Conservation (phyloP, 169 alveolate species). For the Babesia bovis region DNA sequence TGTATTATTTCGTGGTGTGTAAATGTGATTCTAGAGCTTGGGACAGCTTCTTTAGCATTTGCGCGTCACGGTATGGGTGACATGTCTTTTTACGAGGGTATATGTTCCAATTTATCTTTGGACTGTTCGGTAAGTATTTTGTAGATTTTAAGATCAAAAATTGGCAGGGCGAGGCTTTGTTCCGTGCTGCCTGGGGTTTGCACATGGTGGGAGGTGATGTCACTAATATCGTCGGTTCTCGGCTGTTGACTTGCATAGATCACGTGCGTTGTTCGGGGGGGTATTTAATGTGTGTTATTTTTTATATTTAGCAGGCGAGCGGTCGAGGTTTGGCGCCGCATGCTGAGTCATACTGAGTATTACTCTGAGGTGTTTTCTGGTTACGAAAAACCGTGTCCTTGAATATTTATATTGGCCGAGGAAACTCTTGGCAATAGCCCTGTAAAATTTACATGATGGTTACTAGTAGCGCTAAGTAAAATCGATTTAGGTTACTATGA, state of each 20-base stretch:
- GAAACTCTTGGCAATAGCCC: background rate
- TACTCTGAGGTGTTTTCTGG: constrained; percentile 12
- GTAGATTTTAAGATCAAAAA: background rate
- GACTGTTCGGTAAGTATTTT: constrained; percentile 20
- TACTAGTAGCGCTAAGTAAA: background rate
- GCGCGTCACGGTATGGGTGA: constrained; percentile 56
- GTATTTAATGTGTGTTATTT: background rate
- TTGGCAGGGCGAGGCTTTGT: constrained; percentile 46
- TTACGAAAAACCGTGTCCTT: background rate
- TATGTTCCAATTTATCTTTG: constrained; percentile 3
- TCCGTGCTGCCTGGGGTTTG: constrained; percentile 65
- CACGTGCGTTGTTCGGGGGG: constrained; percentile 29
- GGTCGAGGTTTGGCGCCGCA: constrained; percentile 26
- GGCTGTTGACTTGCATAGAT: constrained; percentile 10
- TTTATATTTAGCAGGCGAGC: constrained; percentile 13
- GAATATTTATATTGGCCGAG: background rate
- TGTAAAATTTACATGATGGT: background rate
- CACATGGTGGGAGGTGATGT: constrained; percentile 51
- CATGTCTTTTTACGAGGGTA: constrained; percentile 14
- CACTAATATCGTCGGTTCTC: constrained; percentile 11
- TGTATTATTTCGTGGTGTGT: background rate
- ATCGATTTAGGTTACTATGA: background rate
- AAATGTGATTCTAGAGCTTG: constrained; percentile 13
- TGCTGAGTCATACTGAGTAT: constrained; percentile 13
- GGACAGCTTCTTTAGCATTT: constrained; percentile 59